Evolutionary conservation across 2,329 filamentous ascomycete genomes (phyloP).

Genomic region (Trichoderma sp.): DNA sequence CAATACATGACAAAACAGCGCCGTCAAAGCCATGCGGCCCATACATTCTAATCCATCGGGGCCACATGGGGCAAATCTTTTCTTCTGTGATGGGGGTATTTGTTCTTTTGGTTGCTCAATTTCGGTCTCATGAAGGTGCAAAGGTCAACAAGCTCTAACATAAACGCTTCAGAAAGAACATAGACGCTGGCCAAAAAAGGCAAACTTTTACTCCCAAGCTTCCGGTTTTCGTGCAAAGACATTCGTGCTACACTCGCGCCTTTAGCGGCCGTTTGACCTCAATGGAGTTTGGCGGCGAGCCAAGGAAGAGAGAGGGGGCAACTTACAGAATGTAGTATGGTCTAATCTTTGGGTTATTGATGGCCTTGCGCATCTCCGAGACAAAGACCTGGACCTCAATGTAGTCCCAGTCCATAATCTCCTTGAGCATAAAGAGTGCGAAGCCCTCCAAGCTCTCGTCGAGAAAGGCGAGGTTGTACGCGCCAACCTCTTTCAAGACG

Average conservation of each 20-base stretch:
- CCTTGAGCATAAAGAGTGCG: slow-evolving; percentile 31
- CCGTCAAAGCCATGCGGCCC: background rate
- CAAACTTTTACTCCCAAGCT: background rate
- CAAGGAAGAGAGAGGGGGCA: background rate
- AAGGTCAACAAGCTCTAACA: background rate
- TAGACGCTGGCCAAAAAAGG: background rate
- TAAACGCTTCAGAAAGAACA: background rate
- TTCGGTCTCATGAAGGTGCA: background rate
- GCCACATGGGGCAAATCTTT: background rate
- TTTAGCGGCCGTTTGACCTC: background rate
- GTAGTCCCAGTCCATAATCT: slow-evolving; percentile 33
- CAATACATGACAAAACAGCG: background rate
- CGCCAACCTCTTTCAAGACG: slow-evolving; percentile 24
- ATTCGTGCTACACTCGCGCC: slow-evolving; percentile 19
- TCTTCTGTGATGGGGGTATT: background rate
- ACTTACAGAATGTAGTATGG: slow-evolving; percentile 31
- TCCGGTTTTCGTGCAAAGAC: slow-evolving; percentile 22
- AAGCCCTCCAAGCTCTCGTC: slow-evolving; percentile 34
- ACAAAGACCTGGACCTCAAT: slow-evolving; percentile 29
- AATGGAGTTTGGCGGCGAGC: background rate
- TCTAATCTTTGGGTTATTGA: slow-evolving; percentile 27
- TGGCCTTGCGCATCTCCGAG: slow-evolving; percentile 29
- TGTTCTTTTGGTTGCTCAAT: background rate
- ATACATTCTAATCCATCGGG: background rate
- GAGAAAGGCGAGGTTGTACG: slow-evolving; percentile 29